phyloP scores from a whole-genome alignment of 2,329 filamentous ascomycete species.

The Ceratocystis huliohia region DNA sequence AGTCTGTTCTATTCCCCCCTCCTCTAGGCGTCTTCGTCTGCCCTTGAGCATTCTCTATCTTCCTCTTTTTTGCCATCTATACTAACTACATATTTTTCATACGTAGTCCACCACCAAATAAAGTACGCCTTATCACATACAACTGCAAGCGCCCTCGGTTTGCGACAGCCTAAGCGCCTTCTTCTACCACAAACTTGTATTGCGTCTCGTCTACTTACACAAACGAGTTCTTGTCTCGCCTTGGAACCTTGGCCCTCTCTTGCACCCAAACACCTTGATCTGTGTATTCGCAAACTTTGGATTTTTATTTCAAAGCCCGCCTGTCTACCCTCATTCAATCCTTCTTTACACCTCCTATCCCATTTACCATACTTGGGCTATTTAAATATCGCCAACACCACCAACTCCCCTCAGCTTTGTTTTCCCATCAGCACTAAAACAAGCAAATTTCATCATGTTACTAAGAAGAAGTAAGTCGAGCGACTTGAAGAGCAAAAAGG shows the following conservation, averaged over 20 bases:
- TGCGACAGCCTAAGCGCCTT: conserved; percentile 5
- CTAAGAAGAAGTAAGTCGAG: conserved; percentile 56
- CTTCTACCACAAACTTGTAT: conserved; percentile 5
- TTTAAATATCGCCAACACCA: neutral
- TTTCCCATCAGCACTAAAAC: neutral
- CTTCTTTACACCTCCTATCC: too few species aligned
- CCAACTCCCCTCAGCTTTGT: neutral
- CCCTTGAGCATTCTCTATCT: neutral
- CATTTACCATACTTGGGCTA: too few species aligned
- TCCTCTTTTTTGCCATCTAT: neutral
- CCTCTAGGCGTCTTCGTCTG: neutral
- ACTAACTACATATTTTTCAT: neutral
- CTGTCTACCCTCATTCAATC: neutral
- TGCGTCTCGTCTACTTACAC: neutral
- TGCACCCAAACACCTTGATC: neutral
- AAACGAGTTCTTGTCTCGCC: neutral
- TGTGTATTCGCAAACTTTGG: neutral
- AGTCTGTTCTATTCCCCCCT: neutral
- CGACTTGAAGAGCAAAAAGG: conserved; percentile 50
- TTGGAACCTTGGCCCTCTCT: too few species aligned
- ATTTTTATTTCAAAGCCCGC: neutral
- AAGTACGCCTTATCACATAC: neutral
- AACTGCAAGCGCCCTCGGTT: conserved; percentile 9
- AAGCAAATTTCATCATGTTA: conserved; percentile 41
- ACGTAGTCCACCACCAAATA: neutral